These are phyloP conservation scores for Peronospora tabacina DNA, from an alignment of 352 stramenopile species.

Conservation along the genomic window DNA sequence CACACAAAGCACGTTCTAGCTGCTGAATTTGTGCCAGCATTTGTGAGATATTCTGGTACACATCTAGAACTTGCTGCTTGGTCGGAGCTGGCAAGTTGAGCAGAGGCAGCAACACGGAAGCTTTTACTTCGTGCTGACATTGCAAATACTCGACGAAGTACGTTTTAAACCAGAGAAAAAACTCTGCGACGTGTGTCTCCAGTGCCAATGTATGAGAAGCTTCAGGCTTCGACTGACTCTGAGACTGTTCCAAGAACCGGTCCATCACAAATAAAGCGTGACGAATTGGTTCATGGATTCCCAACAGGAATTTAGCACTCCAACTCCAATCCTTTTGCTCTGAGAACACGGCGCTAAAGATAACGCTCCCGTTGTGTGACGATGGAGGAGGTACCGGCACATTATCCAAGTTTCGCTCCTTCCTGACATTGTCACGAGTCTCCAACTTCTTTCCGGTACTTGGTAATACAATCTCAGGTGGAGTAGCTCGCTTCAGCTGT, in stretches of 20 bases:
- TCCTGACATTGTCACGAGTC: slow-evolving; percentile 8
- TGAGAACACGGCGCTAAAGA: slow-evolving; percentile 63
- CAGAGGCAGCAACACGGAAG: slow-evolving; percentile 46
- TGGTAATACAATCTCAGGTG: slow-evolving; percentile 27
- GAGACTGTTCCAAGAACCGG: slow-evolving; percentile 60
- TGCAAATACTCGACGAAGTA: slow-evolving; percentile 71
- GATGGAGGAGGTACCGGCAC: slow-evolving; percentile 41
- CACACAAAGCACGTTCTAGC: slow-evolving; percentile 43
- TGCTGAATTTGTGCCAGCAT: slow-evolving; percentile 52
- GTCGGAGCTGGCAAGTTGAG: slow-evolving; percentile 43
- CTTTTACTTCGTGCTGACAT: slow-evolving; percentile 62
- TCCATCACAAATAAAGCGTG: slow-evolving; percentile 81
- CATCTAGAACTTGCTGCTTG: slow-evolving; percentile 53
- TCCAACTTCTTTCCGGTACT: slow-evolving; percentile 13
- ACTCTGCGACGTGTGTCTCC: slow-evolving; percentile 44
- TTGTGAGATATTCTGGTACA: slow-evolving; percentile 59
- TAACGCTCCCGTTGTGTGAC: slow-evolving; percentile 44
- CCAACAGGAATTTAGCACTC: slow-evolving; percentile 61
- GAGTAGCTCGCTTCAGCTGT: slow-evolving; percentile 26
- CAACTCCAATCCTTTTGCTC: slow-evolving; percentile 55
- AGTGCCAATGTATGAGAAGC: slow-evolving; percentile 27
- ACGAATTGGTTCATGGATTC: slow-evolving; percentile 68
- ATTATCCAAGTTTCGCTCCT: slow-evolving; percentile 28
- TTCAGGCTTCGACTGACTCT: slow-evolving; percentile 30
- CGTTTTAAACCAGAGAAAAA: slow-evolving; percentile 73